Conservation (phyloP, 164 flowering plant genomes). For the Macadamia integrifolia region DNA sequence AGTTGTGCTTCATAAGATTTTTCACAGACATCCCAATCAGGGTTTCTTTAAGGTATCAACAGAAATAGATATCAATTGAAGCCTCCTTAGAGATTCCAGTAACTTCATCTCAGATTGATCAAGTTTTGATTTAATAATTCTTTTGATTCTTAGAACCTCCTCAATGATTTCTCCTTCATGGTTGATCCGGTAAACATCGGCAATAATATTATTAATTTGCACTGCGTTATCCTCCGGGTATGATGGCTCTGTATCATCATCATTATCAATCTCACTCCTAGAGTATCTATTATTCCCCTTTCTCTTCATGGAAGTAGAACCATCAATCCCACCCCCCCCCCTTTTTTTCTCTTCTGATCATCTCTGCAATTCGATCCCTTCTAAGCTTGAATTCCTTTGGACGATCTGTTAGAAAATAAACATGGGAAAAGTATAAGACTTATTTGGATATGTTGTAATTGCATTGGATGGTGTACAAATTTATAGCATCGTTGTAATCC, state of each 20-base stretch:
- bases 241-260: conserved; percentile 55
- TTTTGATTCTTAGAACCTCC: conserved; percentile 65
- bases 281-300: conserved; percentile 19
- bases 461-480: too few relatives aligned
- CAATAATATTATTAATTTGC: too few relatives aligned
- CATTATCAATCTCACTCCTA: conserved; percentile 28
- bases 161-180: conserved; percentile 39
- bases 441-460: too few relatives aligned
- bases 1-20: too few relatives aligned
- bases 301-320: conserved; percentile 29
- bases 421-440: too few relatives aligned
- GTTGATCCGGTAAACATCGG: too few relatives aligned
- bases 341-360: conserved; percentile 10
- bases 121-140: conserved; percentile 17
- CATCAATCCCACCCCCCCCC: background rate
- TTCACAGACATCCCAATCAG: too few relatives aligned
- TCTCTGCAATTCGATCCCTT: conserved; percentile 57
- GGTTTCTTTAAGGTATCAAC: too few relatives aligned
- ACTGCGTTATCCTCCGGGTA: conserved; percentile 43
- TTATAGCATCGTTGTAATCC: too few relatives aligned
- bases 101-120: too few relatives aligned
- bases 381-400: conserved; percentile 47
- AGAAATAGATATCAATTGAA: too few relatives aligned
- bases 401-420: conserved; percentile 23
- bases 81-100: too few relatives aligned